Evolutionary conservation across 208 protist species (phyloP), one percentile per base, ranked within the genome.

Genomic region (Leptomonas seymouri): DNA sequence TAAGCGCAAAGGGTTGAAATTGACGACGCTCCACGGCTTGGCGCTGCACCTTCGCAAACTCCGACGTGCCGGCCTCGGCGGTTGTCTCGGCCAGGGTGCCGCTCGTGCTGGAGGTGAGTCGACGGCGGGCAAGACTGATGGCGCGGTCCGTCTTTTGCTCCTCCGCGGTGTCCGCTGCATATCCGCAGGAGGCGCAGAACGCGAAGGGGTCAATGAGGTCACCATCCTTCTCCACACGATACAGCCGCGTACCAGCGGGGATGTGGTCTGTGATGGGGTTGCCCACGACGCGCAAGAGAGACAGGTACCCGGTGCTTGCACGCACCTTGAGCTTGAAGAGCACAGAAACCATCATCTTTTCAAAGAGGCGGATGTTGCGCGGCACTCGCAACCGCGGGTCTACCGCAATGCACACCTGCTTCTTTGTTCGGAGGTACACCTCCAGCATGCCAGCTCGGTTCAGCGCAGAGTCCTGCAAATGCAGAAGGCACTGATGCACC

Each of bases 251-350:
- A 74, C 89, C 84, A n/a, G 86, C 85, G 21, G 99, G 98, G 28
- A 99, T 89, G 86, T 99, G 97, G 42, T 99, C 93, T 23, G 96
- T 99, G 36, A 99, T 89, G 7, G 99, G 98, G 78, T 99, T 99
- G 65, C 98, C 97, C 59, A 99, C 97, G 3, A 99, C 94, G 42
- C 98, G 98, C 61, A 99, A 81, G 14, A 99, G 94, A 41, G 93
- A 97, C 36, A 98, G 80, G 58, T 95, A 90, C 53, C 89, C 89
- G 25, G 82, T 77, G 39, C 91, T 87, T 51, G 85, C 85, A 49
- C 97, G 83, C 71, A 99, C 99, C 76, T 95, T 98, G 48, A 99
- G 91, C 82, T 99, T 99, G 82, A 99, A 97, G 50, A 99, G 89
- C 42, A 99, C 86, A 78, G 99, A 95, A 16, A 99, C 98, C 98